Evolutionary conservation across 2,329 filamentous ascomycete genomes (phyloP).

Genomic region (Aspergillus pseudoglaucus): DNA sequence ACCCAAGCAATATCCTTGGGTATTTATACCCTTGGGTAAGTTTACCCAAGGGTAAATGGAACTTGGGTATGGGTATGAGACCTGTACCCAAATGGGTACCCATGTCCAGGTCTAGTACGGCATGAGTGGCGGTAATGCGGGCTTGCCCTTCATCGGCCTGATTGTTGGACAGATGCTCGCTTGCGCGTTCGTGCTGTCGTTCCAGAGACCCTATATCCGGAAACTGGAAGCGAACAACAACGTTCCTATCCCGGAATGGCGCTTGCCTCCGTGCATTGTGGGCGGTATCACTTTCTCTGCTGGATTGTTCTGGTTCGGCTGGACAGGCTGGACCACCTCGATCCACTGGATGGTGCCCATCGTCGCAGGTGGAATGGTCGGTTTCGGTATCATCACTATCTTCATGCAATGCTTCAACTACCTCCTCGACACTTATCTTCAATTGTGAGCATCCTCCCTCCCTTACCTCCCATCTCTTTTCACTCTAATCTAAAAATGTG

Average conservation of each 20-base stretch:
- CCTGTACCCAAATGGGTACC: too few species aligned
- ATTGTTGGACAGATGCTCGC: constrained; percentile 12
- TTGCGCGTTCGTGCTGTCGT: constrained; percentile 10
- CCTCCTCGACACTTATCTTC: constrained; percentile 14
- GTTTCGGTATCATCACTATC: constrained; percentile 18
- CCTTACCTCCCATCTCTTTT: not conserved
- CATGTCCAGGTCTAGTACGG: too few species aligned
- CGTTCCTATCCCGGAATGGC: constrained; percentile 18
- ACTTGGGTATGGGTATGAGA: too few species aligned
- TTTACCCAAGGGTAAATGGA: too few species aligned
- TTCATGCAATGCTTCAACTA: constrained; percentile 21
- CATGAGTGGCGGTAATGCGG: constrained; percentile 9
- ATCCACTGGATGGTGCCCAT: constrained; percentile 21
- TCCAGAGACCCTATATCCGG: constrained; percentile 9
- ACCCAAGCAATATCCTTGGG: too few species aligned
- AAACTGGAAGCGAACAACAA: constrained; percentile 15
- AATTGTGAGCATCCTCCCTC: constrained; percentile 9
- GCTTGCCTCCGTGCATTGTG: constrained; percentile 15
- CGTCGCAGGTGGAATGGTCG: constrained; percentile 13
- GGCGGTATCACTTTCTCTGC: constrained; percentile 14
- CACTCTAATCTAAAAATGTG: not conserved
- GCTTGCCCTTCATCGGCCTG: constrained; percentile 15
- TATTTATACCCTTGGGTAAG: too few species aligned
- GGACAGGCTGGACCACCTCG: constrained; percentile 13
- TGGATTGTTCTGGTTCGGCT: constrained; percentile 22